Evolutionary conservation across 768 basidiomycete genomes (phyloP).

Genomic region (Inosperma sp.): DNA sequence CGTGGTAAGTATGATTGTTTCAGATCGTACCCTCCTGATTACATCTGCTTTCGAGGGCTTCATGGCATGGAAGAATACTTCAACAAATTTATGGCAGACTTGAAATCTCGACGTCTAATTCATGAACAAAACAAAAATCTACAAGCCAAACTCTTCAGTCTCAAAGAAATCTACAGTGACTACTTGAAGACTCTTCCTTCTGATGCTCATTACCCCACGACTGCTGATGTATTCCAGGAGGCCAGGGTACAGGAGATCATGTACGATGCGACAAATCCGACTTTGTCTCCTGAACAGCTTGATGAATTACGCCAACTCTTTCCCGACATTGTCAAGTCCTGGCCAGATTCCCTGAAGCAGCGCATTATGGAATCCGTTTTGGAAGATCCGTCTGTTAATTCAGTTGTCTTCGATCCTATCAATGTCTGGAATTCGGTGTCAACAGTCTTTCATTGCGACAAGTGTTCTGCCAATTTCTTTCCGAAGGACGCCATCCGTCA

Average conservation of each 20-base stretch:
- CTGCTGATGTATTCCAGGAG: conserved; percentile 3
- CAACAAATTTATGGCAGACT: conserved; percentile 5
- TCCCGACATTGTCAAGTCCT: conserved; percentile 2
- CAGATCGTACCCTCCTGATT: background rate
- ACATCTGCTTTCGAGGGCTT: background rate
- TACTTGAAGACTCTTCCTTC: conserved; percentile 4
- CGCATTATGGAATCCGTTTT: background rate
- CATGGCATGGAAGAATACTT: background rate
- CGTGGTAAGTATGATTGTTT: background rate
- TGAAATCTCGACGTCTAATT: conserved; percentile 4
- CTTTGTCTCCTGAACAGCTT: background rate
- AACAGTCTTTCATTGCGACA: background rate
- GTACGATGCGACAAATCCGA: background rate
- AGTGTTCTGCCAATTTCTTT: too few relatives aligned
- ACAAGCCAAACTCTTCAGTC: background rate
- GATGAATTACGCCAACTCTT: background rate
- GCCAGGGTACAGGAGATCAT: conserved; percentile 2
- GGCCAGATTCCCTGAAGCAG: background rate
- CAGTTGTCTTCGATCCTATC: background rate
- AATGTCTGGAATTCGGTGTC: background rate
- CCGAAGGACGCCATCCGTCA: too few relatives aligned
- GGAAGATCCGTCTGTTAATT: background rate
- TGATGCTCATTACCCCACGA: conserved; percentile 3
- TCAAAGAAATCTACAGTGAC: background rate
- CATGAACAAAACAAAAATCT: conserved; percentile 3